Evolutionary conservation across 1,284 basidiomycete species (phyloP).

Genomic region (Rhodotorula sp.): DNA sequence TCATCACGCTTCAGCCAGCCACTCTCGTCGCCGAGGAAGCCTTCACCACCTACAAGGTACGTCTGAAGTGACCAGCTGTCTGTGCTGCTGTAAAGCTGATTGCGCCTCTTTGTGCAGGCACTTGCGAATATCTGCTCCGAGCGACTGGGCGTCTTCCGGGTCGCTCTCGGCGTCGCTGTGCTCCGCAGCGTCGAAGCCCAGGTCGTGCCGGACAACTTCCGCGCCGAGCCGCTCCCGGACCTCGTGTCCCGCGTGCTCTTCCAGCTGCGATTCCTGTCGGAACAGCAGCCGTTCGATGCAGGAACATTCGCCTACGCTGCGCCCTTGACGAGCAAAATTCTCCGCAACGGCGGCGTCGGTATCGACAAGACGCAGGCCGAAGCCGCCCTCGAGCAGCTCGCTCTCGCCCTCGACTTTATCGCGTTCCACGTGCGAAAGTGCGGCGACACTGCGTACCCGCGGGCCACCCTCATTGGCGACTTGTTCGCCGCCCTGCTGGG

Average conservation of each 20-base stretch:
- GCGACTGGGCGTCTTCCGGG: slow-evolving; percentile 65
- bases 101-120: slow-evolving; percentile 9
- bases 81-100: not conserved
- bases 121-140: slow-evolving; percentile 58
- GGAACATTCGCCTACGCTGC: slow-evolving; percentile 80
- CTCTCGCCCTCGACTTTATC: slow-evolving; percentile 79
- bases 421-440: slow-evolving; percentile 83
- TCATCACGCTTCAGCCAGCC: slow-evolving; percentile 59
- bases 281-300: slow-evolving; percentile 78
- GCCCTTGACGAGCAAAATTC: slow-evolving; percentile 72
- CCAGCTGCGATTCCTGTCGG: slow-evolving; percentile 76
- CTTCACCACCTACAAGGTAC: slow-evolving; percentile 74
- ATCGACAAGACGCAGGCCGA: slow-evolving; percentile 62
- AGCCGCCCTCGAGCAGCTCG: slow-evolving; percentile 80
- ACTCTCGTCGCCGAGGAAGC: slow-evolving; percentile 63
- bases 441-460: slow-evolving; percentile 62
- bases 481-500: slow-evolving; percentile 73
- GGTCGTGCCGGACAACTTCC: slow-evolving; percentile 69
- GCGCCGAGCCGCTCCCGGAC: slow-evolving; percentile 68
- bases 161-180: slow-evolving; percentile 76
- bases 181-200: slow-evolving; percentile 67
- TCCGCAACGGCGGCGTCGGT: slow-evolving; percentile 67
- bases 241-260: slow-evolving; percentile 84
- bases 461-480: slow-evolving; percentile 66
- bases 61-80: slow-evolving; percentile 43